phyloP scores from a whole-genome alignment of 345 rosid genomes.

The Euphorbia pulcherrima region DNA sequence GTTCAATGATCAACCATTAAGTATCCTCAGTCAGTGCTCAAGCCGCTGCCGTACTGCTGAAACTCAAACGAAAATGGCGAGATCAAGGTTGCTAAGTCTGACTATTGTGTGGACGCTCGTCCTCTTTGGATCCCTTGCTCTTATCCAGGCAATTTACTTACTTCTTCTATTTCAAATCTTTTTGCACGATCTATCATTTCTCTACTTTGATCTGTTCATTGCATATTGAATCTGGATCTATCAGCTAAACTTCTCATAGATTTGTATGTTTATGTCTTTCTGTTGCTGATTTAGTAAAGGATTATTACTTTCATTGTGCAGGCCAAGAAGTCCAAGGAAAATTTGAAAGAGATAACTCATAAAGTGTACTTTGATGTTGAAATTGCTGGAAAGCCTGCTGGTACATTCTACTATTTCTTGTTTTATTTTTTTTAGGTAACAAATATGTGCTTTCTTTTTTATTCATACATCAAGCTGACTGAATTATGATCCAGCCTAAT shows the following conservation, averaged over 20 bases:
- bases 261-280: not conserved
- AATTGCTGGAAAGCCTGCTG: conserved; percentile 87
- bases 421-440: not conserved
- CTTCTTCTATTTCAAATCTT: not conserved
- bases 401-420: conserved; percentile 29
- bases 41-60: not conserved
- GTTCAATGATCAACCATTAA: not conserved
- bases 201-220: not conserved
- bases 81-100: conserved; percentile 36
- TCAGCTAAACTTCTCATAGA: not conserved
- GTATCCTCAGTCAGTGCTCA: not conserved
- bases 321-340: conserved; percentile 65
- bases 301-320: conserved; percentile 19
- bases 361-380: conserved; percentile 92
- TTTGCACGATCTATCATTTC: not conserved
- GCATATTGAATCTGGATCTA: not conserved
- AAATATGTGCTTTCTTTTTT: not conserved
- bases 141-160: conserved; percentile 41
- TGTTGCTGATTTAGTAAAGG: not conserved
- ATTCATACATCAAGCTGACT: not conserved
- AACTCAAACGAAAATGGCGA: conserved; percentile 39
- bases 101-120: conserved; percentile 40
- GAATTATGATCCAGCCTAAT: not conserved
- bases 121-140: conserved; percentile 41
- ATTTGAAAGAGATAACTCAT: conserved; percentile 68